Conservation (phyloP, 805 yeast genomes). For the Saccharomycopsis sp. region DNA sequence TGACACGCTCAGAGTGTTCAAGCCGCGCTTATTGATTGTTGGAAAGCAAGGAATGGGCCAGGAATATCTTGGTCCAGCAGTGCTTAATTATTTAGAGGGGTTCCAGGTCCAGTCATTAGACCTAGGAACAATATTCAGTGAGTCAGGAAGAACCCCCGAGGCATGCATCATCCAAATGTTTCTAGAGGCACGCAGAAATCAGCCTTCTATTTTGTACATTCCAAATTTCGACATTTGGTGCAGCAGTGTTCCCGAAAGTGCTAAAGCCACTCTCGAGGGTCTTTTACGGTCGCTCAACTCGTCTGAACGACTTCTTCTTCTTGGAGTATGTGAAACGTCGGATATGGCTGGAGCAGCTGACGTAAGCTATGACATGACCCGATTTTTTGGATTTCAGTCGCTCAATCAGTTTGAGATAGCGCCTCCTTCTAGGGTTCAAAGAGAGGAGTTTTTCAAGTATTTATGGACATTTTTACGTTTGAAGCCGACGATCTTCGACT, state of each 20-base stretch:
- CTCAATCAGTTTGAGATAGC: conserved; percentile 41
- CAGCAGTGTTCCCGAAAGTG: conserved; percentile 57
- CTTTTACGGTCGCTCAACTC: conserved; percentile 62
- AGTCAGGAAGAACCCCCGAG: conserved; percentile 76
- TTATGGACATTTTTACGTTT: conserved; percentile 50
- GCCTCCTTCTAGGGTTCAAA: conserved; percentile 40
- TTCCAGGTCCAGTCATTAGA: conserved; percentile 85
- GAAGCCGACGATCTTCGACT: conserved; percentile 63
- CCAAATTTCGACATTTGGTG: conserved; percentile 81
- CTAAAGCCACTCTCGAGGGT: conserved; percentile 65
- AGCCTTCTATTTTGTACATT: conserved; percentile 77
- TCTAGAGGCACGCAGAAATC: conserved; percentile 81
- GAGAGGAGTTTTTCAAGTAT: conserved; percentile 49
- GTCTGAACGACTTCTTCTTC: conserved; percentile 63
- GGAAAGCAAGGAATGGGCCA: conserved; percentile 84
- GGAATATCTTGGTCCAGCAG: conserved; percentile 74
- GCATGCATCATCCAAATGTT: conserved; percentile 76
- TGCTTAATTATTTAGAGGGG: conserved; percentile 78
- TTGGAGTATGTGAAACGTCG: conserved; percentile 61
- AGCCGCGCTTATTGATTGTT: conserved; percentile 71
- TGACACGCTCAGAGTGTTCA: conserved; percentile 59
- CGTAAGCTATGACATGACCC: conserved; percentile 25
- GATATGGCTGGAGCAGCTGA: conserved; percentile 36
- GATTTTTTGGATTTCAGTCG: conserved; percentile 49
- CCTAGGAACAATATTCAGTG: conserved; percentile 68